Evolutionary conservation across 768 basidiomycete genomes (phyloP), one percentile per base, ranked within the genome.

Genomic region (Naganishia friedmannii): DNA sequence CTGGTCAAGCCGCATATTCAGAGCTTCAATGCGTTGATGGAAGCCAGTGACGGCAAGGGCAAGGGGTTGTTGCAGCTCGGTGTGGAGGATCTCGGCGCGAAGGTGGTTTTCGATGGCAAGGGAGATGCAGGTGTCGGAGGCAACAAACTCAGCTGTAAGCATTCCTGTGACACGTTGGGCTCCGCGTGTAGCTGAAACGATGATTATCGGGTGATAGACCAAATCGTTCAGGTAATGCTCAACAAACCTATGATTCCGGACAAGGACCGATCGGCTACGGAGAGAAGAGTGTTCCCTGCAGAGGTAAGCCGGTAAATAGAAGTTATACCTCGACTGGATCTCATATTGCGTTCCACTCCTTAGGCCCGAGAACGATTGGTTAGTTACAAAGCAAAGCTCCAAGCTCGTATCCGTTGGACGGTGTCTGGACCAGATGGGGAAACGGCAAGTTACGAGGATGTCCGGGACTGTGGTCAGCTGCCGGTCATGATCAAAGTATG

Each of bases 401-500:
- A 87, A 23, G 87, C 89, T 53, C 91, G 90, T 79, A 78, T 98
- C 48, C 88, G 88, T 74, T 97, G 92, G 91, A 87, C 86, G 46
- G 86, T 94, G 68, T 85, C 70, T 10, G 75, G 72, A 2, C 73
- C 77, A 0, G 74, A 88, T 67, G 86, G 86, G n/a, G 87, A 89
- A 58, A 84, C 84, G 9, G 71, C 53, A 13, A 86, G 89, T 66
- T 87, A 88, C 74, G 85, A 86, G 71, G 86, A 88, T 48, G 89
- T 83, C 63, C 83, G 89, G 75, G 95, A 98, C 69, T 93, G 94
- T 78, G 96, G 96, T 69, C 84, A 92, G 39, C 83, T 97, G 19
- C 96, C 96, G 3, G 89, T 99, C 82, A 98, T 99, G 96, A 89
- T 96, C 82, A 88, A 93, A 78, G 93, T 94, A 81, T 77, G 92